A percentile compares a stretch with the other conserved stretches of the same genome.
These are phyloP conservation scores for Colletotrichum trifolii DNA, from an alignment of 2,329 filamentous ascomycete genomes.

Conservation along the genomic window DNA sequence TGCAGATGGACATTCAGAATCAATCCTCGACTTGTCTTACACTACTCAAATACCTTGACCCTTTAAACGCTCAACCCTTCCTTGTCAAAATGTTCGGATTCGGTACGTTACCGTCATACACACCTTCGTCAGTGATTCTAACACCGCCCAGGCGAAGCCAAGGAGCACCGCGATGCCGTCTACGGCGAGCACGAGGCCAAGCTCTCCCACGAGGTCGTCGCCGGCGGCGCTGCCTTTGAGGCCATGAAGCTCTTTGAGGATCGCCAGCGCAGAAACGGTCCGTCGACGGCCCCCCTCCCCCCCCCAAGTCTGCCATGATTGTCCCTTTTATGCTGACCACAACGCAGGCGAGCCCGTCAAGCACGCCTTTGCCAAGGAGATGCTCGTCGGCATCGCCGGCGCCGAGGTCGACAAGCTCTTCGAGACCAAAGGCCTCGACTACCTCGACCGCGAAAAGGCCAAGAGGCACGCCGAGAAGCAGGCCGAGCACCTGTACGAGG, in stretches of 20 bases:
- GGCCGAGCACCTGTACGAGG: slow-evolving; percentile 69
- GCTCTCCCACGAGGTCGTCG: slow-evolving; percentile 74
- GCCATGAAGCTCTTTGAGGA: slow-evolving; percentile 86
- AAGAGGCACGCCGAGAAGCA: slow-evolving; percentile 69
- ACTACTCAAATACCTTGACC: neutral
- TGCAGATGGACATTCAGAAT: neutral
- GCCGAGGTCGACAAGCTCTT: slow-evolving; percentile 81
- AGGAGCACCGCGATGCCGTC: slow-evolving; percentile 40
- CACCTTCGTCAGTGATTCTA: neutral
- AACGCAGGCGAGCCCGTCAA: slow-evolving; percentile 72
- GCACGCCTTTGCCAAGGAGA: slow-evolving; percentile 82
- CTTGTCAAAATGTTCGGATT: slow-evolving; percentile 34
- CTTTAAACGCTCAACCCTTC: neutral
- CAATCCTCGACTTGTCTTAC: neutral
- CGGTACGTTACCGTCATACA: slow-evolving; percentile 3
- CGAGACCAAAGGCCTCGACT: slow-evolving; percentile 76
- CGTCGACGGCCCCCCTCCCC: slow-evolving; percentile 37
- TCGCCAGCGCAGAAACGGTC: slow-evolving; percentile 76
- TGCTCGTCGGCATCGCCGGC: slow-evolving; percentile 77
- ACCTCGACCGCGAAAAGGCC: slow-evolving; percentile 66
- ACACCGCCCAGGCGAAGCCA: slow-evolving; percentile 31
- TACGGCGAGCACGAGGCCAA: slow-evolving; percentile 44
- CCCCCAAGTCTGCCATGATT: neutral
- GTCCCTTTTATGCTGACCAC: neutral
- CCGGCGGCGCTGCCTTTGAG: slow-evolving; percentile 80